These are phyloP conservation scores for Melampsora abietis-canadensis DNA, from an alignment of 1,284 basidiomycete species.

Conservation along the genomic window DNA sequence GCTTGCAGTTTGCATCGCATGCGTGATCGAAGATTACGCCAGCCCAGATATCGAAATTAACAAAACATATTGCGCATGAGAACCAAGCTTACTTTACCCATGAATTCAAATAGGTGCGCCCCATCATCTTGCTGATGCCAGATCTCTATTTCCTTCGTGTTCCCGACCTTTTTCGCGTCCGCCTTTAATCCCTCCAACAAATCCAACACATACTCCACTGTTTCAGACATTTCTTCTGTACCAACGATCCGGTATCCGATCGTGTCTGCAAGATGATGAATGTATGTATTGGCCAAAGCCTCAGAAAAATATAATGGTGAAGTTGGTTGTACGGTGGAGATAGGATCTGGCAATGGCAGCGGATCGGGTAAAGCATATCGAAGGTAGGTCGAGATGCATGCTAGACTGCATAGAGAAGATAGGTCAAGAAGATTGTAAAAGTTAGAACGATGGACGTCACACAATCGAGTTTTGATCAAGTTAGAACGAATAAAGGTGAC, in stretches of 20 bases:
- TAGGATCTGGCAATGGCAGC: slow-evolving; percentile 10
- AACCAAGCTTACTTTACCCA: slow-evolving; percentile 47
- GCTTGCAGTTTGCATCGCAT: slow-evolving; percentile 70
- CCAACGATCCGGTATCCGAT: slow-evolving; percentile 92
- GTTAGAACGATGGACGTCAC: no score
- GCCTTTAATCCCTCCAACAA: slow-evolving; percentile 61
- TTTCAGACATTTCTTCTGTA: slow-evolving; percentile 78
- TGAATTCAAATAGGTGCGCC: slow-evolving; percentile 66
- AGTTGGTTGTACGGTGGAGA: not conserved
- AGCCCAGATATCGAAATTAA: not conserved
- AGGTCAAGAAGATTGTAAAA: no score
- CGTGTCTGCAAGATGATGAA: slow-evolving; percentile 59
- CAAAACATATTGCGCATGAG: slow-evolving; percentile 2
- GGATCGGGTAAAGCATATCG: slow-evolving; percentile 28
- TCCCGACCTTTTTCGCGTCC: slow-evolving; percentile 56
- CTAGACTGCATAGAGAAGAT: slow-evolving; percentile 1
- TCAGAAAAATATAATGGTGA: slow-evolving; percentile 34
- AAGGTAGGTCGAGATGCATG: slow-evolving; percentile 29
- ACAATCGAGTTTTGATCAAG: no score
- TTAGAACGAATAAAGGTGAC: no score
- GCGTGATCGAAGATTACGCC: not conserved
- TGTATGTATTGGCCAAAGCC: slow-evolving; percentile 42
- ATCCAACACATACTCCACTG: slow-evolving; percentile 72
- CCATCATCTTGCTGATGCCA: slow-evolving; percentile 82
- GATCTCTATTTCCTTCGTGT: slow-evolving; percentile 71